Evolutionary conservation across 306 rosid species (phyloP), one percentile per base, ranked within the genome.

Genomic region (Pyrus betulifolia): DNA sequence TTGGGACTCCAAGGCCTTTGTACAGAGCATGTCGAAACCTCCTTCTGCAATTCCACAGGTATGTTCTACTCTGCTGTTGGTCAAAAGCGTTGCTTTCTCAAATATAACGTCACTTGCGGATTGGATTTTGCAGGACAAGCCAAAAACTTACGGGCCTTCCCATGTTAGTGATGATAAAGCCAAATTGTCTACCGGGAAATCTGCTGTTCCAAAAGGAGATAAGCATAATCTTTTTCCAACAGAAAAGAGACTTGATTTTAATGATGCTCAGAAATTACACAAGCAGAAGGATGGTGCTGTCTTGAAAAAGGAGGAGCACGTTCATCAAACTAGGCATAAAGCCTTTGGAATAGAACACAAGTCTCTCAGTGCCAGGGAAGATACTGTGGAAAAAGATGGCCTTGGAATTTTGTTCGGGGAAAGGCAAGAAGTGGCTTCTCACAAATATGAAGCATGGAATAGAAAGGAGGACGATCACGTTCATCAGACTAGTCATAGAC

Each of bases 1-100:
- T 79, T 95, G 99, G 97, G 98, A 95, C 73, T 82, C 92, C 81
- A 85, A 71, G 81, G 88, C 90, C 76, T 92, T 95, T 76, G 96
- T 88, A 74, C 84, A 85, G 69, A 91, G 92, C 83, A 92, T 90
- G 97, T 84, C 86, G 38, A 89, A 79, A 74, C 86, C 93, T 74
- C 65, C 93, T 74, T 58, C 96, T 77, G 62, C 82, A 35, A 15
- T 62, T 67, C 63, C 78, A 60, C 89, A 88, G 96, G 97, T 92
- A 80, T 79, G 77, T 35, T 79, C 38, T 49, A 72, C 65, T 10
- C 9, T 82, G 54, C 55, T 77, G 74, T 61, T 19, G 12, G 58
- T 52, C 6, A 46, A 68, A 49, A 9, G 7, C 12, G 7, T 51
- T 51, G 46, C 46, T 69, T 54, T 38, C 77, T 73, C 65, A n/a